These are phyloP conservation scores for Pugionium dolabratum DNA, from an alignment of 345 rosid genomes.

Conservation along the genomic window DNA sequence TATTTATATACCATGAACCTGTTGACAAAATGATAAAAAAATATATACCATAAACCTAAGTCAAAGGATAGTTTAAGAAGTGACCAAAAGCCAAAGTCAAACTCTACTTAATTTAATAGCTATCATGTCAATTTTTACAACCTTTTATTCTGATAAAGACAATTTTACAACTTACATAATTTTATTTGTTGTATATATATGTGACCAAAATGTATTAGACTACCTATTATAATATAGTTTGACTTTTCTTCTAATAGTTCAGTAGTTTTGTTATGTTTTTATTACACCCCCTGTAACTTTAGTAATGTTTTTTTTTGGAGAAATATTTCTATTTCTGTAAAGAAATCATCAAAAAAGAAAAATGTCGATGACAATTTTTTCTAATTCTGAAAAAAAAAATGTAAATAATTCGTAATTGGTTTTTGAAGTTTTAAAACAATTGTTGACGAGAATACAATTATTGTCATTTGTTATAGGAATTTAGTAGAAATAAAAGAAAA, in stretches of 20 bases:
- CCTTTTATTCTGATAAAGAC: slow-evolving; percentile 6
- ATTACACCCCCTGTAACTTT: slow-evolving; percentile 2
- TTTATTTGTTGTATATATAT: not conserved
- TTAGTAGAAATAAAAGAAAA: not conserved
- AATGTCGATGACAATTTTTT: too few relatives aligned
- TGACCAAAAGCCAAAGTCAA: slow-evolving; percentile 37
- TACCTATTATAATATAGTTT: slow-evolving; percentile 11
- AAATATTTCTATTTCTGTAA: not conserved
- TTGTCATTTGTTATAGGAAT: too few relatives aligned
- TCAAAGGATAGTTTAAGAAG: slow-evolving; percentile 26
- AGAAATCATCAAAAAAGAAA: not conserved
- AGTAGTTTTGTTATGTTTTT: not conserved
- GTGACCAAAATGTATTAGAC: slow-evolving; percentile 6
- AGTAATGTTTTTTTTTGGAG: not conserved
- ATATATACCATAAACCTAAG: slow-evolving; percentile 8
- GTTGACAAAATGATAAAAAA: slow-evolving; percentile 28
- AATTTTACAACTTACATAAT: slow-evolving; percentile 7
- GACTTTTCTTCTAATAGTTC: not conserved
- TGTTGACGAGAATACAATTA: not conserved
- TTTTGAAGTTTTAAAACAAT: not conserved
- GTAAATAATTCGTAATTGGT: not conserved
- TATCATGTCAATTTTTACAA: slow-evolving; percentile 25
- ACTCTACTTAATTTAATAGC: slow-evolving; percentile 13
- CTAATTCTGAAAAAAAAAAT: too few relatives aligned
- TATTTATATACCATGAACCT: slow-evolving; percentile 19